These are phyloP conservation scores for Scheffersomyces spartinae DNA, from an alignment of 805 yeast species.

Conservation along the genomic window DNA sequence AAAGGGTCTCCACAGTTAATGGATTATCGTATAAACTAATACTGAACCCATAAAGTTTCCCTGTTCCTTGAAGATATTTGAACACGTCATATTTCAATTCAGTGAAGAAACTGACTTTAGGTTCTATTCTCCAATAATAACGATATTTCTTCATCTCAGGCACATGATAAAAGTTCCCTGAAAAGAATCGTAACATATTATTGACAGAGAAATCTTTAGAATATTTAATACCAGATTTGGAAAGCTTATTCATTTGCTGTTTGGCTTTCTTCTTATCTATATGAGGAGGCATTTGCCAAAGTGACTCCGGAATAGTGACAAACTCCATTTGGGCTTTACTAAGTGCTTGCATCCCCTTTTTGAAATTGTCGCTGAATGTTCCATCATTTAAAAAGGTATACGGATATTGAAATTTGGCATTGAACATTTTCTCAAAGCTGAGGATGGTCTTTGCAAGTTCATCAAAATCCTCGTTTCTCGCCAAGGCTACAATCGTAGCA, in stretches of 20 bases:
- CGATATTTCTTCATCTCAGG: conserved; percentile 49
- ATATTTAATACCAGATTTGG: conserved; percentile 40
- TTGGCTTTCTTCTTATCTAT: conserved; percentile 37
- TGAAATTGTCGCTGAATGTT: conserved; percentile 51
- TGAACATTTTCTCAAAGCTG: conserved; percentile 55
- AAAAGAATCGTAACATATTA: conserved; percentile 77
- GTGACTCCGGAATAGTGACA: conserved; percentile 26
- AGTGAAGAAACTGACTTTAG: conserved; percentile 55
- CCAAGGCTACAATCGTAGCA: conserved; percentile 67
- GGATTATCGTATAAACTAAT: conserved; percentile 62
- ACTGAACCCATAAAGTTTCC: conserved; percentile 65
- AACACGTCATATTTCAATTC: conserved; percentile 68
- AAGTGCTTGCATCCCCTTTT: conserved; percentile 22
- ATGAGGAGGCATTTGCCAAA: conserved; percentile 50
- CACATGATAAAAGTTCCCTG: conserved; percentile 50
- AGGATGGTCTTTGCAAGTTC: conserved; percentile 41
- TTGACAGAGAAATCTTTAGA: conserved; percentile 57
- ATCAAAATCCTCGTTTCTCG: conserved; percentile 50
- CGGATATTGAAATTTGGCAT: conserved; percentile 63
- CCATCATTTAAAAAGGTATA: conserved; percentile 71
- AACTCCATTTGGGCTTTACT: conserved; percentile 22
- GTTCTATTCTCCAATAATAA: conserved; percentile 80
- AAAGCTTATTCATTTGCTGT: conserved; percentile 28
- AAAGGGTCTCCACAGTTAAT: conserved; percentile 46
- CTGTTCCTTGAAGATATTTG: conserved; percentile 55